Base-by-base conservation (phyloP, 352 stramenopile species). In the Globisporangium recalcitrans region DNA sequence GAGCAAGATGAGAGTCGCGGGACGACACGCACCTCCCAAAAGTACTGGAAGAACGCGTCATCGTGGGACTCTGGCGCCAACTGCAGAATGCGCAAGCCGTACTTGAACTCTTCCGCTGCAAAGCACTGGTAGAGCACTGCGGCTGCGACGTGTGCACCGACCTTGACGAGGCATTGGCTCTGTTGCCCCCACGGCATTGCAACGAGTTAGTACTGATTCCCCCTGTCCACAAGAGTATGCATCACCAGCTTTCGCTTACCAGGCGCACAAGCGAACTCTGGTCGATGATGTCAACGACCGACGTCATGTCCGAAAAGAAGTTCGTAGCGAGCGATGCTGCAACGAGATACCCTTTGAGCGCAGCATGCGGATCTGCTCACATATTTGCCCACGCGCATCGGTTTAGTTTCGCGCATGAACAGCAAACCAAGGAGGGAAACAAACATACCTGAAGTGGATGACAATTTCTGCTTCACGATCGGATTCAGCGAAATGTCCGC, bases 111-210 rank as follows among this genome's bases (percentile, higher is more conserved):
- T 40, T 94, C 85, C 8, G 74, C 65, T 26, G 80, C 69, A 71
- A 94, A 92, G 58, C 76, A 91, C 64, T 94, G 85, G 63, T 94
- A 94, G 14, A 94, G 67, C 60, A 94, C 83, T 16, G 85, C 81
- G n/a, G 85, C 85, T 40, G 85, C 80, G 38, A 88, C 80, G 40
- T 88, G 80, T n/a, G 81, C 80, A n/a, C 82, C 81, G 29, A 89
- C 64, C 71, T 94, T 91, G 36, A 92, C 73, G 11, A 94, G 78
- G 63, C 85, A 94, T 71, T 92, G 81, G 52, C 80, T 93, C 81
- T 92, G 66, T n/a, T 9, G 0, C 16, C 56, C 5, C 19, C 22
- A 42, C 44, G 58, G 55, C 22, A 16, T 53, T 38, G 42, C 36
- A 26, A 42, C 52, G 5, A 52, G 4, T 44, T 7, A 34, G 44